These are phyloP conservation scores for Penicillium paxilli DNA, from an alignment of 495 filamentous ascomycete species.

Conservation along the genomic window DNA sequence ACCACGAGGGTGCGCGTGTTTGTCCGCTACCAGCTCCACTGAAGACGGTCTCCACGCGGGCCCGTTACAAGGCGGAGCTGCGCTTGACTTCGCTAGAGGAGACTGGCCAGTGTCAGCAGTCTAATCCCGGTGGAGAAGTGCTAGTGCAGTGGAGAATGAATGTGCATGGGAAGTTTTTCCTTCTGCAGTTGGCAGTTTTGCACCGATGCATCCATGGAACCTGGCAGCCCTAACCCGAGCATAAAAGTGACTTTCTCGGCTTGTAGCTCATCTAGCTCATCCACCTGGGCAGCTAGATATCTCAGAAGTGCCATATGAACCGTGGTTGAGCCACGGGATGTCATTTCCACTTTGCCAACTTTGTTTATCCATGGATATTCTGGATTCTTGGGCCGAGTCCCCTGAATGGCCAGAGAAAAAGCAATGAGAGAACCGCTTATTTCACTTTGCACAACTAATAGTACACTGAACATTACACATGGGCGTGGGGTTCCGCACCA, in stretches of 20 bases:
- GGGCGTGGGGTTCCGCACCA: no score
- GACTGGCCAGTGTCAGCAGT: neutral
- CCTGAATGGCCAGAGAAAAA: no score
- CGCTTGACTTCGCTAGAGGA: neutral
- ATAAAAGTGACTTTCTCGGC: neutral
- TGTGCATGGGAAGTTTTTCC: neutral
- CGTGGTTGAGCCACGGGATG: neutral
- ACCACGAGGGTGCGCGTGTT: constrained; percentile 1
- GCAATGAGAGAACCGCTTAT: no score
- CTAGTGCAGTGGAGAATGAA: constrained; percentile 5
- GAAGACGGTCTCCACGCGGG: constrained; percentile 1
- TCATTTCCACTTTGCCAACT: neutral
- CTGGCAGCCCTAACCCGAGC: neutral
- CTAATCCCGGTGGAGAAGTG: neutral
- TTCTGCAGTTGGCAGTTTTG: neutral
- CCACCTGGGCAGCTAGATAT: neutral
- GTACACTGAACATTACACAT: no score
- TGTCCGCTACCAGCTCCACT: neutral
- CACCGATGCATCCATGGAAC: constrained; percentile 12
- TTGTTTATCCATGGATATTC: neutral
- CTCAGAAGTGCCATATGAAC: no score
- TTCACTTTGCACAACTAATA: no score
- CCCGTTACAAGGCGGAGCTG: constrained; percentile 1
- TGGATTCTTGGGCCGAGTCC: no score
- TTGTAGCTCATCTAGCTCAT: no score